A percentile compares a stretch with the other conserved stretches of the same genome.
Conservation (phyloP, 2,329 filamentous ascomycete species). For the Nectriaceae sp. region DNA sequence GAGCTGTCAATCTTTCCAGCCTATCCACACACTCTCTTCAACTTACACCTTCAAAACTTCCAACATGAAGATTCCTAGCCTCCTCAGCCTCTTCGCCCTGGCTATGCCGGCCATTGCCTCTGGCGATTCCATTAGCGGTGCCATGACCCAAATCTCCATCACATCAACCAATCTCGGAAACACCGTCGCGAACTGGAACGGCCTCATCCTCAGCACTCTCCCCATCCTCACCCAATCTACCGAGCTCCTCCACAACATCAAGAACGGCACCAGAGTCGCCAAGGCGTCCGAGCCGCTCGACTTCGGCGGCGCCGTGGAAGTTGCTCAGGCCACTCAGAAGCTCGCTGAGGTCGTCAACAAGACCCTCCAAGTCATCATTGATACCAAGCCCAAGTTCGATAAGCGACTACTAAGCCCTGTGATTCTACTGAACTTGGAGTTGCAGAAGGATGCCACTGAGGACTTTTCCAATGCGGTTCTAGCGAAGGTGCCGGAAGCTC, state of each 20-base stretch:
- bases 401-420: constrained; percentile 42
- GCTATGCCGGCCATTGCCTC: constrained; percentile 32
- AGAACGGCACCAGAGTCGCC: constrained; percentile 40
- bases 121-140: constrained; percentile 35
- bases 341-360: constrained; percentile 40
- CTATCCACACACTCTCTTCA: not conserved
- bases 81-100: constrained; percentile 25
- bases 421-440: constrained; percentile 43
- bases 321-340: constrained; percentile 38
- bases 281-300: constrained; percentile 39
- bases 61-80: constrained; percentile 25
- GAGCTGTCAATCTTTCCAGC: too few species aligned
- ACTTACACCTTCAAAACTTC: not conserved
- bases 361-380: constrained; percentile 41
- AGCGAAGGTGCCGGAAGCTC: constrained; percentile 39
- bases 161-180: constrained; percentile 36
- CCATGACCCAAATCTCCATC: constrained; percentile 37
- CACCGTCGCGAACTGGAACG: constrained; percentile 39
- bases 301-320: constrained; percentile 38
- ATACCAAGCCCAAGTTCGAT: constrained; percentile 46
- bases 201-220: constrained; percentile 39
- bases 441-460: constrained; percentile 41
- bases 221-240: constrained; percentile 43
- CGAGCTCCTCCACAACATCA: constrained; percentile 41
- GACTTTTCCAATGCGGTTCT: constrained; percentile 40